Evolutionary conservation across 805 yeast species (phyloP), one percentile per base, ranked within the genome.

Genomic region (Tanozyma kutaoensis): DNA sequence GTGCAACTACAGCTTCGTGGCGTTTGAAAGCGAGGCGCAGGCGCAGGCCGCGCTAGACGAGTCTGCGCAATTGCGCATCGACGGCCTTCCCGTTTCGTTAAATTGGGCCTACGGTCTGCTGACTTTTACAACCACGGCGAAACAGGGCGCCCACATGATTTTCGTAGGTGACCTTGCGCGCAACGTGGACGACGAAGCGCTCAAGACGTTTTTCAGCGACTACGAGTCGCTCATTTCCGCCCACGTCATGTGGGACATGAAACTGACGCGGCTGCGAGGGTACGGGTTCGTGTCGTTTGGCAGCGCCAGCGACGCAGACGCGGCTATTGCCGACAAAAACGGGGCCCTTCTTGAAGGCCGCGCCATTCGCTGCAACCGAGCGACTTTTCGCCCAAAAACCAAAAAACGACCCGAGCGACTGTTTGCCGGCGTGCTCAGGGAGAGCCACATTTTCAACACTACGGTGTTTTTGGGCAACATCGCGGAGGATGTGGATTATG

Each of bases 171-270:
- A 85, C 47, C 63, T 84, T 39, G 72, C 82, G 22, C 63, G 77
- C 6, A 93, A 85, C 42, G 76, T 85, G 20, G 75, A 79, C 45
- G 95, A 85, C 51, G 93, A 78, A 37, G 46, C 69, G 12, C 62
- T 84, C 35, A 60, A 60, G 27, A 53, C 50, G 24, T 61, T 77
- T 9, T 84, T 84, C 45, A 39, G 57, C 4, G 56, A 59, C 30
- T 78, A 68, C 48, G 58, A 61, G 12, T 66, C 84, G 1, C 57
- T 79, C 41, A 56, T 70, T 25, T 91, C 80, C 48, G 95, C 93
- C 9, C 85, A 84, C 40, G 95, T 84, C 18, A 85, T 84, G 95
- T 84, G 95, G 95, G 95, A 85, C 48, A 81, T 82, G 93, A 86
- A 80, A 48, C 77, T 91, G 15, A 91, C 93, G 23, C 65, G 94